These are phyloP conservation scores for Euphorbia peplus DNA, from an alignment of 345 rosid genomes.

Conservation along the genomic window DNA sequence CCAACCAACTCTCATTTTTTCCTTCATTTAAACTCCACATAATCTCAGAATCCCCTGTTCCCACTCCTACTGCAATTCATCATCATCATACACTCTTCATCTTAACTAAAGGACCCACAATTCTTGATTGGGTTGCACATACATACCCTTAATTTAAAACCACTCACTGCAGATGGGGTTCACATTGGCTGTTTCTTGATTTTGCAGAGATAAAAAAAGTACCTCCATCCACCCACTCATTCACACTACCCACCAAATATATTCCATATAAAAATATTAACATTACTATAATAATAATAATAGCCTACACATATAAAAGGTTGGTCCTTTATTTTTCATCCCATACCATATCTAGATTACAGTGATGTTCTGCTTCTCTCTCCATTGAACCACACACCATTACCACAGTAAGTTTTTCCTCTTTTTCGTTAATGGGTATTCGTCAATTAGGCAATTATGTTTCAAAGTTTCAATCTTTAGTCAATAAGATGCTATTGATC, in stretches of 20 bases:
- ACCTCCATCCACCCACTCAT: constrained; percentile 56
- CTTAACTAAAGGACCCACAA: background rate
- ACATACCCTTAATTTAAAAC: too few species aligned
- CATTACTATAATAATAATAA: background rate
- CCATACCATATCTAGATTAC: background rate
- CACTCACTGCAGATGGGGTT: constrained; percentile 79
- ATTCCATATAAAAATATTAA: background rate
- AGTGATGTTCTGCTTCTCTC: constrained; percentile 24
- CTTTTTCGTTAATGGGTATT: background rate
- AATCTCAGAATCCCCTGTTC: constrained; percentile 11
- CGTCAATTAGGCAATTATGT: constrained; percentile 1
- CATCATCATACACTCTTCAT: background rate
- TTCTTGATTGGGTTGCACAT: constrained; percentile 17
- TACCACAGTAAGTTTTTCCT: constrained; percentile 21
- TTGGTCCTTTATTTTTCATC: constrained; percentile 8
- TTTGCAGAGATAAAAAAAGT: constrained; percentile 40
- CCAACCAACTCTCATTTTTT: background rate
- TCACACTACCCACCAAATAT: constrained; percentile 35
- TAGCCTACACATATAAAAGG: constrained; percentile 11
- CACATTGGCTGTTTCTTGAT: constrained; percentile 37
- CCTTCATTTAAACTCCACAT: constrained; percentile 9
- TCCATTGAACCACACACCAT: constrained; percentile 14
- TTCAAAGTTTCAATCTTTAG: constrained; percentile 1
- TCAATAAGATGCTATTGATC: background rate
- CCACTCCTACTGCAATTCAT: background rate